Percentiles rank a stretch among this genome's conserved stretches.
These are phyloP conservation scores for Cryptosporidium xiaoi DNA, from an alignment of 169 alveolate species.

Conservation along the genomic window DNA sequence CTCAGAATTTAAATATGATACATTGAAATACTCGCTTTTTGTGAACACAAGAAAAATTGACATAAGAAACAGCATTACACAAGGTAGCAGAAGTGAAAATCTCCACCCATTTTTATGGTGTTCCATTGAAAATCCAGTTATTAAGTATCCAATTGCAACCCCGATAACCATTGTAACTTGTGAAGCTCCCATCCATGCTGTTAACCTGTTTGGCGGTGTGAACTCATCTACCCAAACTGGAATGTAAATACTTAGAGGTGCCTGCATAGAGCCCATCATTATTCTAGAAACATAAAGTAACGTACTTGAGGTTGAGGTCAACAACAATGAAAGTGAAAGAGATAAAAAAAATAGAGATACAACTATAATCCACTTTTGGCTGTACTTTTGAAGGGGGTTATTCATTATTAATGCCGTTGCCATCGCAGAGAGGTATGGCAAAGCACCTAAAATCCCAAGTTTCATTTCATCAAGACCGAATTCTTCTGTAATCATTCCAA, in stretches of 20 bases:
- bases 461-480: slow-evolving; percentile 63
- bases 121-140: slow-evolving; percentile 49
- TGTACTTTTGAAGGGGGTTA: slow-evolving; percentile 57
- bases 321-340: slow-evolving; percentile 40
- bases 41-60: slow-evolving; percentile 64
- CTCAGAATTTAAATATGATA: slow-evolving; percentile 14
- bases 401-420: slow-evolving; percentile 66
- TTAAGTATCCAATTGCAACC: slow-evolving; percentile 62
- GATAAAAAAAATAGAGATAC: slow-evolving; percentile 44
- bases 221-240: slow-evolving; percentile 74
- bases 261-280: slow-evolving; percentile 73
- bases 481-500: slow-evolving; percentile 62
- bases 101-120: slow-evolving; percentile 68
- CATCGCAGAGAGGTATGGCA: slow-evolving; percentile 73
- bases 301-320: slow-evolving; percentile 60
- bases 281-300: slow-evolving; percentile 49
- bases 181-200: slow-evolving; percentile 74
- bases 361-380: slow-evolving; percentile 70
- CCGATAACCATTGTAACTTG: slow-evolving; percentile 71
- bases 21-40: slow-evolving; percentile 52
- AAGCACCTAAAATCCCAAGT: slow-evolving; percentile 67
- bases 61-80: slow-evolving; percentile 37
- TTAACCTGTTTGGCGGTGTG: slow-evolving; percentile 63
- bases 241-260: slow-evolving; percentile 69
- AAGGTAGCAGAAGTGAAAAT: slow-evolving; percentile 59